These are phyloP conservation scores for Ploettnerulaceae sp. DNA, from an alignment of 2,329 filamentous ascomycete species.

Conservation along the genomic window DNA sequence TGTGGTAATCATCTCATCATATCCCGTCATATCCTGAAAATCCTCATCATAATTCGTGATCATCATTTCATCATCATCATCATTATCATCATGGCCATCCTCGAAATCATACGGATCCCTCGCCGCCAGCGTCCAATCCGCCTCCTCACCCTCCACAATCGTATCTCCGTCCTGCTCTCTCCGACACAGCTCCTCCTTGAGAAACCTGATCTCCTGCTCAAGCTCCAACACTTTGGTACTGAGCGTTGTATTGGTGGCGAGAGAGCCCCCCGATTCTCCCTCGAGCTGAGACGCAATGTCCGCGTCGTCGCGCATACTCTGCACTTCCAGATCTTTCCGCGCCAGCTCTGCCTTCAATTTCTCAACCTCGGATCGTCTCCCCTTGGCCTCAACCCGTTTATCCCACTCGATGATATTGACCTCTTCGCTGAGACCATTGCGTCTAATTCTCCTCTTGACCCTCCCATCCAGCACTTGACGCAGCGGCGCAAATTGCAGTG, in stretches of 20 bases:
- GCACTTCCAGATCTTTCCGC: constrained; percentile 29
- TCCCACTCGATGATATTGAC: constrained; percentile 49
- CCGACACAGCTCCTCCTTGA: constrained; percentile 27
- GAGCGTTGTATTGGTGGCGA: constrained; percentile 16
- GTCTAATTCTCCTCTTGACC: constrained; percentile 51
- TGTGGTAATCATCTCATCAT: constrained; percentile 28
- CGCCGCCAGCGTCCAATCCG: constrained; percentile 48
- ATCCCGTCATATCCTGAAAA: constrained; percentile 15
- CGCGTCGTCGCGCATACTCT: constrained; percentile 29
- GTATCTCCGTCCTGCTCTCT: constrained; percentile 20
- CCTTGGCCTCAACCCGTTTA: constrained; percentile 39
- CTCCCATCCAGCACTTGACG: constrained; percentile 53
- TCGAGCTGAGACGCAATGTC: constrained; percentile 30
- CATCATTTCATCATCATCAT: constrained; percentile 39
- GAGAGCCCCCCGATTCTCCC: constrained; percentile 22
- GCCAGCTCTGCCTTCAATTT: constrained; percentile 44
- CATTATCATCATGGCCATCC: constrained; percentile 20
- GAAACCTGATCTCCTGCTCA: constrained; percentile 26
- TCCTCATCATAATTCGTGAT: constrained; percentile 29
- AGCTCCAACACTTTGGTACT: constrained; percentile 27
- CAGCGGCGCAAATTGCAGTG: constrained; percentile 45
- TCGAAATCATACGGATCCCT: constrained; percentile 39
- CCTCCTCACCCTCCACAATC: constrained; percentile 13
- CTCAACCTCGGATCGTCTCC: constrained; percentile 44
- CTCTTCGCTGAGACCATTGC: constrained; percentile 54